Conservation (phyloP, 345 rosid species). For the Linum trigynum region DNA sequence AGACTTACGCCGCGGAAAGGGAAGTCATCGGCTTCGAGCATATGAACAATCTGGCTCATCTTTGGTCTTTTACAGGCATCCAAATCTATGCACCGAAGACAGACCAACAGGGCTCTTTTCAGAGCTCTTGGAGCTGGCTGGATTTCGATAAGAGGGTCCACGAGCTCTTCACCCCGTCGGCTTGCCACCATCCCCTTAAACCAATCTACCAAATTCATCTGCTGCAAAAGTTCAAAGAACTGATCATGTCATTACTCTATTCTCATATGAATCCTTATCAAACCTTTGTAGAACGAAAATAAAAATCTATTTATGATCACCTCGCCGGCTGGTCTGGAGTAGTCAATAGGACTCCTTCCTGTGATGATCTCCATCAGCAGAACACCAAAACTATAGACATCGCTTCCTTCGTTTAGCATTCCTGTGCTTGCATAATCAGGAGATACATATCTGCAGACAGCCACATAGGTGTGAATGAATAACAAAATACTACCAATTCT, state of each 20-base stretch:
- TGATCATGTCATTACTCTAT: no score
- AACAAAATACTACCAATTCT: no score
- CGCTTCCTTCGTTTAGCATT: neutral
- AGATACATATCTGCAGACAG: neutral
- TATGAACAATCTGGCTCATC: conserved; percentile 95
- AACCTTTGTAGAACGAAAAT: no score
- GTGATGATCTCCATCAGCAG: neutral
- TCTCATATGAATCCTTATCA: no score
- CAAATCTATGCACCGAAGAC: conserved; percentile 89
- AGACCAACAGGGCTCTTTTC: conserved; percentile 67
- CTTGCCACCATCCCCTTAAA: conserved; percentile 91
- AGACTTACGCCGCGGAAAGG: conserved; percentile 31
- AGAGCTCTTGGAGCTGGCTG: conserved; percentile 61
- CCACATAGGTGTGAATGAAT: neutral
- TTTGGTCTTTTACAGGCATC: conserved; percentile 77
- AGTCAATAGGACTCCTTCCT: neutral
- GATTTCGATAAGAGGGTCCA: conserved; percentile 64
- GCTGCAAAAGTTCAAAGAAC: neutral
- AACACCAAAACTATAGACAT: neutral
- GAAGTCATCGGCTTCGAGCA: conserved; percentile 95
- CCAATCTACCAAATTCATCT: conserved; percentile 97
- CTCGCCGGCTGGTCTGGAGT: neutral
- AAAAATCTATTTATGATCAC: no score
- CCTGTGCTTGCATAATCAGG: neutral
- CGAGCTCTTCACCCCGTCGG: conserved; percentile 69